Base-by-base conservation (phyloP, 345 rosid species). In the Geranium rotundifolium region DNA sequence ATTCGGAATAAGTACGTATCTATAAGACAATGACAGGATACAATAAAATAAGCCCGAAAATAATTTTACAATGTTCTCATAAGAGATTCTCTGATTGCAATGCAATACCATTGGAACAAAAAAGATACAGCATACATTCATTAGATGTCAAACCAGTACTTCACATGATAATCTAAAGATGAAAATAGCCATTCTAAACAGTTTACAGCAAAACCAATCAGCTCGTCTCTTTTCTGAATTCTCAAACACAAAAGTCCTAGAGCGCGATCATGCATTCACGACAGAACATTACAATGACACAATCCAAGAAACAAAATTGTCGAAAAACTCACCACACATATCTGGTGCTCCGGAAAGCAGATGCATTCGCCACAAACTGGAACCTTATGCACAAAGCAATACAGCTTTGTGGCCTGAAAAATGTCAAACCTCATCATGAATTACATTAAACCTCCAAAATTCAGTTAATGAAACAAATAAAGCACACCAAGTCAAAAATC, bases 331-430 rank as follows among this genome's bases (percentile, higher is more conserved):
- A 95, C 99, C 77, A 90, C 99, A 14, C 99, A 95, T 64, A 83
- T 83, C 74, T 81, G 93, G 77, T 90, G 99, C 87, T 95, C 99
- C 5, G 86, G 85, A 74, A 84, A 90, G 77, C 97, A 90, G 69
- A 95, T 74, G 73, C 98, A 92, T 74, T 92, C 98, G 29, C 98
- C 96, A 31, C 98, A 92, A 68, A 92, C 95, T 29, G 98, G 97
- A 65, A 85, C 95, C 80, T 92, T 92, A 82, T 92, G 98, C 68
- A 92, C 98, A 65, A 89, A 92, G 76, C 98, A 92, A 71, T 92
- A 92, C 31, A 92, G 69, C 76, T 89, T 92, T 5, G 98, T 95
- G 68, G 99, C 97, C 99, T 95, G 86, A 5, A 34, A 56, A 75
- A 75, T 59, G 19, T n/a, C n/a, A 27, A 8, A 27, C 23, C 12